A percentile compares a stretch with the other conserved stretches of the same genome.
These are phyloP conservation scores for Pichia californica DNA, from an alignment of 805 yeast species.

Conservation along the genomic window DNA sequence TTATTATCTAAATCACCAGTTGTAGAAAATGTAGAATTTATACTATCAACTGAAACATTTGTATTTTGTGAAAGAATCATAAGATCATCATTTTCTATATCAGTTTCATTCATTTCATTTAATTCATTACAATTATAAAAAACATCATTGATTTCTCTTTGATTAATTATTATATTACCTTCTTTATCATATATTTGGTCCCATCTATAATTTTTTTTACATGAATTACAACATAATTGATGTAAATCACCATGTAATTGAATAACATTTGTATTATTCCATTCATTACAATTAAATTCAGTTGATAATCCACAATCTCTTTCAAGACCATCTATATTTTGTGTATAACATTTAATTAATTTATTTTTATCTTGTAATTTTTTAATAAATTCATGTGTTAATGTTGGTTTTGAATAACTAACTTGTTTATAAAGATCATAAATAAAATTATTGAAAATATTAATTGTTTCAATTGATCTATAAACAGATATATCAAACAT, in stretches of 20 bases:
- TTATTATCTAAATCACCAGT: constrained; percentile 29
- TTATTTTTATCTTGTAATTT: constrained; percentile 54
- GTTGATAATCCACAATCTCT: constrained; percentile 53
- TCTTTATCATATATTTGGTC: constrained; percentile 32
- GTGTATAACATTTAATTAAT: constrained; percentile 84
- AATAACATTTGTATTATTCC: constrained; percentile 70
- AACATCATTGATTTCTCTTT: neutral
- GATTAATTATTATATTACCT: constrained; percentile 18
- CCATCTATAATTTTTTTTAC: constrained; percentile 61
- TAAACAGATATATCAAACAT: constrained; percentile 83
- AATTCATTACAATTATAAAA: neutral
- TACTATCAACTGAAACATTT: neutral
- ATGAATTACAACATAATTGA: constrained; percentile 66
- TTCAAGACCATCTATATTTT: constrained; percentile 90
- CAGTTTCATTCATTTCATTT: neutral
- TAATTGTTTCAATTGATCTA: constrained; percentile 55
- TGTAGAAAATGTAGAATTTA: neutral
- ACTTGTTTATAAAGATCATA: constrained; percentile 63
- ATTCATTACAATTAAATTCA: constrained; percentile 43
- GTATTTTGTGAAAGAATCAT: constrained; percentile 5
- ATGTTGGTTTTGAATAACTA: constrained; percentile 67
- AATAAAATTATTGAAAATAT: constrained; percentile 86
- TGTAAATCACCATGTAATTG: constrained; percentile 90
- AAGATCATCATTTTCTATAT: constrained; percentile 1
- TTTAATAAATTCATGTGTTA: constrained; percentile 71